Evolutionary conservation across 2,329 filamentous ascomycete genomes (phyloP).

Genomic region (Helicocarpus griseus): DNA sequence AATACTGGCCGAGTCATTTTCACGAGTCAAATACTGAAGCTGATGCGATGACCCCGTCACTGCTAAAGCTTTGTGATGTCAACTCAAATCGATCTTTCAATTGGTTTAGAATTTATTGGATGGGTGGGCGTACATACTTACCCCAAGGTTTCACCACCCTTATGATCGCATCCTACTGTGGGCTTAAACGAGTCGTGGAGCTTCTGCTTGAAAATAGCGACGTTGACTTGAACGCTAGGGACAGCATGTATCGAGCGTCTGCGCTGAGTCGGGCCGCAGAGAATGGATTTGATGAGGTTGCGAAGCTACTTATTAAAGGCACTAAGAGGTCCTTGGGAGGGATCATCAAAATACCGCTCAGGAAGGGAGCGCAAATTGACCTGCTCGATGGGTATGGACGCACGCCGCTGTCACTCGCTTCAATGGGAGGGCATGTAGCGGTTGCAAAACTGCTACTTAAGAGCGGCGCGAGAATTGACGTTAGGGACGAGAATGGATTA

Average conservation of each 20-base stretch:
- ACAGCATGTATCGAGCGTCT: not conserved
- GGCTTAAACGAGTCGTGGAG: not conserved
- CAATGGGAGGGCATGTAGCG: not conserved
- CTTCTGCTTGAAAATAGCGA: slow-evolving; percentile 1
- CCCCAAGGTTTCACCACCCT: not conserved
- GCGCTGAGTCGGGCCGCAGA: not conserved
- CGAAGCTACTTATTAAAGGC: not conserved
- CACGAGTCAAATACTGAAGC: not conserved
- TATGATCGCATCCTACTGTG: slow-evolving; percentile 6
- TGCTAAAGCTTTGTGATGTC: not conserved
- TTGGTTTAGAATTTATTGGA: not conserved
- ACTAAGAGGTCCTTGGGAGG: not conserved
- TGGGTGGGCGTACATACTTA: too few species aligned
- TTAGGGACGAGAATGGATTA: not conserved
- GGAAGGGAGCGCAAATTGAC: not conserved
- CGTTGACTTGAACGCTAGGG: slow-evolving; percentile 1
- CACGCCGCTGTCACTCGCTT: slow-evolving; percentile 3
- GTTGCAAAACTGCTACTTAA: not conserved
- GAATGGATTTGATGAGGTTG: not conserved
- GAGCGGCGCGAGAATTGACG: not conserved
- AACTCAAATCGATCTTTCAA: not conserved
- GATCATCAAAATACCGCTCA: not conserved
- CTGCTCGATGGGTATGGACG: not conserved
- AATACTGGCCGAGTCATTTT: not conserved
- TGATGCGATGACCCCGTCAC: not conserved